These are phyloP conservation scores for Thermoascus crustaceus DNA, from an alignment of 2,329 filamentous ascomycete genomes.

Conservation along the genomic window DNA sequence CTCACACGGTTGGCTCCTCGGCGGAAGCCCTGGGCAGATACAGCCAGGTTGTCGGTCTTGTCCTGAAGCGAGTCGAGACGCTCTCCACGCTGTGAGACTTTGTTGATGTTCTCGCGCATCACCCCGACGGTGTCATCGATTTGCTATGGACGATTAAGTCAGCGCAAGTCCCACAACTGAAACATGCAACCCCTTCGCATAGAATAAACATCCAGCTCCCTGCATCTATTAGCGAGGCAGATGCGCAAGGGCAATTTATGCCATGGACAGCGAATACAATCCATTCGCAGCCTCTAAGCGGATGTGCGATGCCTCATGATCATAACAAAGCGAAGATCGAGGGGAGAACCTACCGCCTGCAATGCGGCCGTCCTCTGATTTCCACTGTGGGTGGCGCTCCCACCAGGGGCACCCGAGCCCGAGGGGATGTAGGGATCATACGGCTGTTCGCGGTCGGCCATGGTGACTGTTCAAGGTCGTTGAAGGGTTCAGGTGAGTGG, in stretches of 20 bases:
- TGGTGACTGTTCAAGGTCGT: constrained; percentile 24
- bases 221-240: constrained; percentile 10
- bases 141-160: constrained; percentile 56
- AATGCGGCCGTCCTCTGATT: constrained; percentile 64
- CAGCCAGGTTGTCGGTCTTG: constrained; percentile 86
- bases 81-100: constrained; percentile 87
- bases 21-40: constrained; percentile 90
- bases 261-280: neutral
- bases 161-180: constrained; percentile 10
- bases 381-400: constrained; percentile 44
- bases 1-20: constrained; percentile 92
- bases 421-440: constrained; percentile 87
- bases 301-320: neutral
- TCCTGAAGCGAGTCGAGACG: constrained; percentile 80
- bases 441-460: constrained; percentile 55
- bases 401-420: constrained; percentile 46
- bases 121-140: constrained; percentile 92
- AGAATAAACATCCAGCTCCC: no score
- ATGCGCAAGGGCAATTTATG: constrained; percentile 1
- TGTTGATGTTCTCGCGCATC: constrained; percentile 97
- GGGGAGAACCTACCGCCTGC: constrained; percentile 67
- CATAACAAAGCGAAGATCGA: constrained; percentile 1
- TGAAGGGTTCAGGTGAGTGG: constrained; percentile 10
- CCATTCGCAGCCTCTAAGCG: neutral
- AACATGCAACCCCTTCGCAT: neutral